These are phyloP conservation scores for Cicer arietinum DNA, from an alignment of 306 rosid species.

Conservation along the genomic window DNA sequence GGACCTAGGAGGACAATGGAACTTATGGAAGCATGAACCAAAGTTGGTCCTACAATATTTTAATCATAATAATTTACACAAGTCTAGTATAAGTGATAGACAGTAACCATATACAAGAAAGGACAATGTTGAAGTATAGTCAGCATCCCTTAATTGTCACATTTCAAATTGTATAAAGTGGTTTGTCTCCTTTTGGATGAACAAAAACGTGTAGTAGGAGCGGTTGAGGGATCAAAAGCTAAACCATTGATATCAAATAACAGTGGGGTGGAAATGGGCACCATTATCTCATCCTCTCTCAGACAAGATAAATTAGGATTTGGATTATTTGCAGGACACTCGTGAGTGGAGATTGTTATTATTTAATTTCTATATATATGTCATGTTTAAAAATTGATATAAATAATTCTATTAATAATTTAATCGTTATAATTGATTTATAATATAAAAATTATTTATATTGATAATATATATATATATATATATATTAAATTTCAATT, in stretches of 20 bases:
- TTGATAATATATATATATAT: too few species aligned
- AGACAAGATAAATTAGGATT: slow-evolving; percentile 30
- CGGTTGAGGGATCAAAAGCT: slow-evolving; percentile 26
- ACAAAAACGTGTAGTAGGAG: slow-evolving; percentile 41
- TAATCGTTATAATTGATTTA: too few species aligned
- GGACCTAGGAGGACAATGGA: slow-evolving; percentile 10
- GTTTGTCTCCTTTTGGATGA: slow-evolving; percentile 44
- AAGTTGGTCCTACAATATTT: slow-evolving; percentile 44
- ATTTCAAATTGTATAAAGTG: slow-evolving; percentile 1
- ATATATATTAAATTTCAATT: too few species aligned
- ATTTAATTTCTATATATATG: too few species aligned
- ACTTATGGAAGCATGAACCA: background rate
- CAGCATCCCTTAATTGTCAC: slow-evolving; percentile 2
- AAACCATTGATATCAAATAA: slow-evolving; percentile 9
- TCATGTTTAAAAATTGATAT: too few species aligned
- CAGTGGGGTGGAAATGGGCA: background rate
- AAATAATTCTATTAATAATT: too few species aligned
- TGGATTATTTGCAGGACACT: background rate
- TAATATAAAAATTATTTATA: too few species aligned
- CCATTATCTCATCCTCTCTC: background rate
- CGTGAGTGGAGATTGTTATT: too few species aligned
- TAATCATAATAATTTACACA: slow-evolving; percentile 34
- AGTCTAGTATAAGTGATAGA: background rate
- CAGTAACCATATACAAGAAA: slow-evolving; percentile 18
- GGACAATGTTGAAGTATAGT: slow-evolving; percentile 48